phyloP scores from a whole-genome alignment of 2,329 filamentous ascomycete species.

The Fusarium ambrosium region DNA sequence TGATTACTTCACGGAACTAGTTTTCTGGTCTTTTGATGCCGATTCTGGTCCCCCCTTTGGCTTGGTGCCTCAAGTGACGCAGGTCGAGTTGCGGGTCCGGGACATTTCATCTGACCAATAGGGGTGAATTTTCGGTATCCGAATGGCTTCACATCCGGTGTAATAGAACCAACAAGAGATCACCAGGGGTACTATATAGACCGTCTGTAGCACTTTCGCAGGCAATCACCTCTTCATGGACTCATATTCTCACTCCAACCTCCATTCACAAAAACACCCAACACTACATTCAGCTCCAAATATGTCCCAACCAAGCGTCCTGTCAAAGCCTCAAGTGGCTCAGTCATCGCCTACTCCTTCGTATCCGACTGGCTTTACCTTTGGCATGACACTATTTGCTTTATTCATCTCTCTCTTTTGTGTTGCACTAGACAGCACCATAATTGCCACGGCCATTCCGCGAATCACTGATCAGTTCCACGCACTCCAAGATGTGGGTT shows the following conservation, averaged over 20 bases:
- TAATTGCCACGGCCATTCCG: not conserved
- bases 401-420: not conserved
- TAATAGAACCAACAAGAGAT: not conserved
- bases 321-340: not conserved
- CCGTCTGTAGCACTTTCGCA: too few relatives aligned
- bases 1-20: too few relatives aligned
- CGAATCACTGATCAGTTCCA: conserved; percentile 1
- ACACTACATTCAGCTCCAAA: not conserved
- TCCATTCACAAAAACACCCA: not conserved
- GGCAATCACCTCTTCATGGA: not conserved
- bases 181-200: not conserved
- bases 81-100: not conserved
- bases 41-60: not conserved
- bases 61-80: not conserved
- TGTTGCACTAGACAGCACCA: not conserved
- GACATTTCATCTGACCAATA: not conserved
- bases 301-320: not conserved
- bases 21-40: not conserved
- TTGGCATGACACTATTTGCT: not conserved
- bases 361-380: not conserved
- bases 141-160: not conserved
- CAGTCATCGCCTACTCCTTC: not conserved
- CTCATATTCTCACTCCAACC: not conserved
- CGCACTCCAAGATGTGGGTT: not conserved
- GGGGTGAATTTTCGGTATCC: not conserved